phyloP scores from a whole-genome alignment of 306 rosid species.

The Dryas drummondii region DNA sequence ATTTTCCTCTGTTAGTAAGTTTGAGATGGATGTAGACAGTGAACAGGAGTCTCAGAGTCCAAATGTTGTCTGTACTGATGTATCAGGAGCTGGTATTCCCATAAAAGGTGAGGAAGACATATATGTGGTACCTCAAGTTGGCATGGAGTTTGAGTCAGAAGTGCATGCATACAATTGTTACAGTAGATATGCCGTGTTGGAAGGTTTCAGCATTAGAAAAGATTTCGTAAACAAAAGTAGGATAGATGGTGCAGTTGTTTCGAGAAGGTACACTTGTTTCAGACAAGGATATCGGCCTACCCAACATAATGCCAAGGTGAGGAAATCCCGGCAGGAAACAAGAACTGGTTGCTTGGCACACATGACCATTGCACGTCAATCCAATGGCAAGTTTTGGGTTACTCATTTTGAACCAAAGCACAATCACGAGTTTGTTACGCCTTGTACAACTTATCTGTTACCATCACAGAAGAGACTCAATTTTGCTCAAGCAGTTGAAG shows the following conservation, averaged over 20 bases:
- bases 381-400: slow-evolving; percentile 51
- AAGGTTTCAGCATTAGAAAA: slow-evolving; percentile 66
- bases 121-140: slow-evolving; percentile 39
- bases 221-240: slow-evolving; percentile 63
- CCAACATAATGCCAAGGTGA: slow-evolving; percentile 24
- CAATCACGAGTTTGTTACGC: slow-evolving; percentile 54
- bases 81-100: slow-evolving; percentile 20
- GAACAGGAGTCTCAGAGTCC: slow-evolving; percentile 28
- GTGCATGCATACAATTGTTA: slow-evolving; percentile 59
- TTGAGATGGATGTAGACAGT: slow-evolving; percentile 22
- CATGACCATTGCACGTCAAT: slow-evolving; percentile 63
- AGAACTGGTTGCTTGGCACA: slow-evolving; percentile 73
- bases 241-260: slow-evolving; percentile 51
- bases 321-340: slow-evolving; percentile 46
- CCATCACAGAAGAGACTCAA: slow-evolving; percentile 59
- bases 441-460: slow-evolving; percentile 44
- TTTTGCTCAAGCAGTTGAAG: slow-evolving; percentile 57
- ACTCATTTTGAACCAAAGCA: slow-evolving; percentile 51
- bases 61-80: slow-evolving; percentile 19
- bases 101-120: slow-evolving; percentile 29
- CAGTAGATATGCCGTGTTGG: slow-evolving; percentile 48
- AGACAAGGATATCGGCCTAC: slow-evolving; percentile 56
- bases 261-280: slow-evolving; percentile 64
- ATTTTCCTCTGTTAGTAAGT: slow-evolving; percentile 31
- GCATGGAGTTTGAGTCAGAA: slow-evolving; percentile 62